Evolutionary conservation across 306 rosid species (phyloP).

Genomic region (Cucurbita ficifolia): DNA sequence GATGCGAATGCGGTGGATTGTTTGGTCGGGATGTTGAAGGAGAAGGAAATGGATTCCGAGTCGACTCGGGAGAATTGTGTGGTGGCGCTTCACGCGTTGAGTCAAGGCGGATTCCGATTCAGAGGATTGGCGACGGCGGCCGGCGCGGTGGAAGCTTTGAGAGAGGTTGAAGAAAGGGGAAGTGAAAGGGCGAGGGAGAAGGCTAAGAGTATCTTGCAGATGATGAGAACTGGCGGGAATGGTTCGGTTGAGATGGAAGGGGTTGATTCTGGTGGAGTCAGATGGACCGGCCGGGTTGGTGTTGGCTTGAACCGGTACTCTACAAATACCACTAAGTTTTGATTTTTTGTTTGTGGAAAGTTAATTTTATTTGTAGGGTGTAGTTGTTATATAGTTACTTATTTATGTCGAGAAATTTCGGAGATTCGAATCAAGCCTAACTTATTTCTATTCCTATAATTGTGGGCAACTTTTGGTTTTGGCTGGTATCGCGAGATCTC

Average conservation of each 20-base stretch:
- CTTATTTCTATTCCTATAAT: no score
- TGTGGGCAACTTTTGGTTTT: no score
- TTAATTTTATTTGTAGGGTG: neutral
- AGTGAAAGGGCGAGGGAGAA: conserved; percentile 74
- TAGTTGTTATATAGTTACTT: neutral
- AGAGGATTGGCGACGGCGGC: conserved; percentile 76
- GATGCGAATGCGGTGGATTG: conserved; percentile 62
- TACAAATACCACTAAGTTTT: conserved; percentile 42
- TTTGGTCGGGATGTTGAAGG: conserved; percentile 43
- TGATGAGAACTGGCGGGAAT: conserved; percentile 33
- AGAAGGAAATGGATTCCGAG: conserved; percentile 42
- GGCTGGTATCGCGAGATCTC: no score
- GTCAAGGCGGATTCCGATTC: conserved; percentile 79
- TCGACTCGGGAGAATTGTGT: conserved; percentile 76
- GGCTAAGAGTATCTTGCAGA: conserved; percentile 53
- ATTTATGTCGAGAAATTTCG: neutral
- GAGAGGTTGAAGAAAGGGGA: conserved; percentile 56
- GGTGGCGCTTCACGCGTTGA: conserved; percentile 54
- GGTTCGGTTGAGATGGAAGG: conserved; percentile 21
- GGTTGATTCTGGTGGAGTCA: neutral
- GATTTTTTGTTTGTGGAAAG: no score
- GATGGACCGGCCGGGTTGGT: neutral
- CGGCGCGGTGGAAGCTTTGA: conserved; percentile 55
- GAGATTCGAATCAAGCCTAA: no score
- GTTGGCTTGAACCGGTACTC: conserved; percentile 23